Conservation (phyloP, 1,284 basidiomycete species). For the Ganoderma leucocontextum region DNA sequence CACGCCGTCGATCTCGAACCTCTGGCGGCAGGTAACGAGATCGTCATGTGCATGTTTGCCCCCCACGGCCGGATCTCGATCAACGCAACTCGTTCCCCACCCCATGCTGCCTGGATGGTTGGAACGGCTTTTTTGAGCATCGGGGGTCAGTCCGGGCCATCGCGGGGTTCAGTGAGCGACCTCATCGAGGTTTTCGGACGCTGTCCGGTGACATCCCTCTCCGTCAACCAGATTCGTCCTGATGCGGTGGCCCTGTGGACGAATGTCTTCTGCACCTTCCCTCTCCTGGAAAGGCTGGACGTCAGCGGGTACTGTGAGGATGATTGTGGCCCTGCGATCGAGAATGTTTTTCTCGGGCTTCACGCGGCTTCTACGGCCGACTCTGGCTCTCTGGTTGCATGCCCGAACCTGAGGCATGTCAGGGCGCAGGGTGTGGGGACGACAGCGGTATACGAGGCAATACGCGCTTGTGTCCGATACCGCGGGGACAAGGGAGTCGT, state of each 20-base stretch:
- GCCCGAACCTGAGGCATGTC: not conserved
- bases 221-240: not conserved
- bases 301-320: not conserved
- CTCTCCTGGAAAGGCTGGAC: not conserved
- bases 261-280: not conserved
- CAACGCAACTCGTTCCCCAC: too few relatives aligned
- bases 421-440: not conserved
- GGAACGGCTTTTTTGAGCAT: not conserved
- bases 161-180: not conserved
- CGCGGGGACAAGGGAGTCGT: not conserved
- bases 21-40: too few relatives aligned
- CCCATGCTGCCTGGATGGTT: not conserved
- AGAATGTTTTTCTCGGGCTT: too few relatives aligned
- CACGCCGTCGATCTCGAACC: too few relatives aligned
- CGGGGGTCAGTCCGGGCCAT: too few relatives aligned
- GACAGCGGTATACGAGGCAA: not conserved
- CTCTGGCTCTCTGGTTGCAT: too few relatives aligned
- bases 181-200: not conserved
- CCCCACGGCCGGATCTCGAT: too few relatives aligned
- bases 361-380: too few relatives aligned
- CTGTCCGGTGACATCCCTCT: not conserved
- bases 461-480: not conserved
- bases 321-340: too few relatives aligned
- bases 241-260: not conserved
- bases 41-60: too few relatives aligned